Conservation (phyloP, 1,284 basidiomycete species). For the Melampsora medusae region DNA sequence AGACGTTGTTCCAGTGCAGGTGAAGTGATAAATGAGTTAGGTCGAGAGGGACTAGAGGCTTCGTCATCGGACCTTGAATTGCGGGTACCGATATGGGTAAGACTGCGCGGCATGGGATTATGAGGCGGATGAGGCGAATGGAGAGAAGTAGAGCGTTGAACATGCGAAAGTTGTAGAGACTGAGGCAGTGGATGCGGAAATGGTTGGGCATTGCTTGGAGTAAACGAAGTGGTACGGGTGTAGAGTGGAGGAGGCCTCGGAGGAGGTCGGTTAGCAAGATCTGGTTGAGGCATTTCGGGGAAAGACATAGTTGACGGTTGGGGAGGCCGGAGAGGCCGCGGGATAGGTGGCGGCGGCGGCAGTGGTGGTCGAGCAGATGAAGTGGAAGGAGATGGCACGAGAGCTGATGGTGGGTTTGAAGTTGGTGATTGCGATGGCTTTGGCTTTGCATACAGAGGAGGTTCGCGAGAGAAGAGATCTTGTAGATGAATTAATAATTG, state of each 20-base stretch:
- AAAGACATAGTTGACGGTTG: conserved; percentile 16
- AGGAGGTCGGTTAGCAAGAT: conserved; percentile 21
- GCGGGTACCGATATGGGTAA: not conserved
- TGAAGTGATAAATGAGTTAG: not conserved
- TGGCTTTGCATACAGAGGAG: conserved; percentile 88
- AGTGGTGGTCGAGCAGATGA: conserved; percentile 43
- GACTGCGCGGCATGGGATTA: conserved; percentile 43
- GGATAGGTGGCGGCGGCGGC: conserved; percentile 40
- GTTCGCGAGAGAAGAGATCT: conserved; percentile 74
- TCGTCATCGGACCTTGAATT: not conserved
- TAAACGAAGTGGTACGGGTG: conserved; percentile 54
- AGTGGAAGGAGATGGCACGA: conserved; percentile 43
- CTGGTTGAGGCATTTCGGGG: conserved; percentile 8
- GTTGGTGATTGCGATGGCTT: conserved; percentile 42
- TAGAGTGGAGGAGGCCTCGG: conserved; percentile 23
- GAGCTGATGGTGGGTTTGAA: conserved; percentile 40
- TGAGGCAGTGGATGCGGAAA: conserved; percentile 41
- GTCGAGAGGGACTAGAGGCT: conserved; percentile 3
- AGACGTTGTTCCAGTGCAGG: not conserved
- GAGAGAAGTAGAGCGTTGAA: conserved; percentile 49
- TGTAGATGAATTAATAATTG: conserved; percentile 71
- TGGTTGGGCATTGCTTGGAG: not conserved
- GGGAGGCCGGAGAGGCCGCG: conserved; percentile 19
- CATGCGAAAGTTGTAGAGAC: conserved; percentile 58
- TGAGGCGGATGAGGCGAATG: conserved; percentile 47